Evolutionary conservation across 1,284 basidiomycete genomes (phyloP).

Genomic region (Ganoderma boninense): DNA sequence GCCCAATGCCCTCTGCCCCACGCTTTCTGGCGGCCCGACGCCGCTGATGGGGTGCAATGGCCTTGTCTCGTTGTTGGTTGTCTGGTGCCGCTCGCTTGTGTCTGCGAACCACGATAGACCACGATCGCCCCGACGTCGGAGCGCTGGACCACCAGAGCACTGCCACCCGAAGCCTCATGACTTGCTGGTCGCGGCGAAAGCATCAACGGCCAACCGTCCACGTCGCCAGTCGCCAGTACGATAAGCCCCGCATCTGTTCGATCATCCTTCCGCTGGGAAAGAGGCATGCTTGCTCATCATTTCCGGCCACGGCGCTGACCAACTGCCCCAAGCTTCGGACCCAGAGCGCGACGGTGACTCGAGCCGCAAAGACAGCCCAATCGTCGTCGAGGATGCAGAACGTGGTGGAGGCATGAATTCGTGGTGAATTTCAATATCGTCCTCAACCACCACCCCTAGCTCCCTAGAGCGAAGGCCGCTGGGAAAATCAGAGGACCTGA

Average conservation of each 20-base stretch:
- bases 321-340: not conserved
- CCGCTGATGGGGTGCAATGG: not conserved
- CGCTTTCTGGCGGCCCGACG: slow-evolving; percentile 15
- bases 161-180: slow-evolving; percentile 29
- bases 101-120: not conserved
- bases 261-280: not conserved
- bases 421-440: not conserved
- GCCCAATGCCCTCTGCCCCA: slow-evolving; percentile 19
- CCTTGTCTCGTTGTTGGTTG: not conserved
- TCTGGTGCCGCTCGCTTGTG: slow-evolving; percentile 5
- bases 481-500: too few relatives aligned
- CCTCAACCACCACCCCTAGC: not conserved
- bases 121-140: slow-evolving; percentile 29
- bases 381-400: not conserved
- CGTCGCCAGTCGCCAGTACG: not conserved
- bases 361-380: not conserved
- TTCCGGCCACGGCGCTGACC: not conserved
- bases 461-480: not conserved
- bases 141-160: slow-evolving; percentile 20
- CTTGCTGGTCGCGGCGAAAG: not conserved
- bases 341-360: not conserved
- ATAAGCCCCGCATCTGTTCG: not conserved
- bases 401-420: not conserved
- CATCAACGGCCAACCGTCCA: not conserved
- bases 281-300: slow-evolving; percentile 5